Base-by-base conservation (phyloP, 805 yeast species). In the Novakomyces olei region DNA sequence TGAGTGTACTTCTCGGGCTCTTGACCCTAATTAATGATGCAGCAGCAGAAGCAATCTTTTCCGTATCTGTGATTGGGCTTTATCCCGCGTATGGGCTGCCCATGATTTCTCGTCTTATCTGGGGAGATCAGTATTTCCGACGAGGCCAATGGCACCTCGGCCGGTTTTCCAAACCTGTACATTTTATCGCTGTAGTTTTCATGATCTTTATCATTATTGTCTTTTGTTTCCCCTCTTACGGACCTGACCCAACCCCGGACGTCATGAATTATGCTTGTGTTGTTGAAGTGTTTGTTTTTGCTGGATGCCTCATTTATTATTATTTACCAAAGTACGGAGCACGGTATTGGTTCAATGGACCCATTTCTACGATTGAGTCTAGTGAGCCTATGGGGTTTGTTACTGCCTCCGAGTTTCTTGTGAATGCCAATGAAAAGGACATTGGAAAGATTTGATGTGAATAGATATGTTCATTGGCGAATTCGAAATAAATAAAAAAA, bases 101-200 rank as follows among this genome's bases (percentile, higher is more conserved):
- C 8, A 66, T 71, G 14, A 43, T 67, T 5, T 58, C 72, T 36
- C 65, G 69, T 45, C 63, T 68, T 42, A 63, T 72, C 3, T 65
- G 62, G 43, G 51, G 64, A 36, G 53, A 60, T 25, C 50, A 56
- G 1, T 15, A 29, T 5, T 72, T 72, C 54, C 53, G 53, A 39
- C 67, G 66, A 1, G 80, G 80, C 2, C 79, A 79, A 4, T 71
- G 76, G 72, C 55, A 63, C 47, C 54, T 73, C 38, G 80, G 80
- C 14, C 49, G 44, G 32, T 60, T 48, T 41, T 59, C 70, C 7
- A 44, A 52, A n/a, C 60, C 65, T 6, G 49, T 60, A 19, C 74
- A 74, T 18, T n/a, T 15, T 15, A 16, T 28, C 10, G 61, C 69
- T 1, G 55, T 55, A 32, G 54, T 63, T 1, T 68, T 65, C 44